phyloP scores from a whole-genome alignment of 2,329 filamentous ascomycete species.

The Aspergillus japonicus region DNA sequence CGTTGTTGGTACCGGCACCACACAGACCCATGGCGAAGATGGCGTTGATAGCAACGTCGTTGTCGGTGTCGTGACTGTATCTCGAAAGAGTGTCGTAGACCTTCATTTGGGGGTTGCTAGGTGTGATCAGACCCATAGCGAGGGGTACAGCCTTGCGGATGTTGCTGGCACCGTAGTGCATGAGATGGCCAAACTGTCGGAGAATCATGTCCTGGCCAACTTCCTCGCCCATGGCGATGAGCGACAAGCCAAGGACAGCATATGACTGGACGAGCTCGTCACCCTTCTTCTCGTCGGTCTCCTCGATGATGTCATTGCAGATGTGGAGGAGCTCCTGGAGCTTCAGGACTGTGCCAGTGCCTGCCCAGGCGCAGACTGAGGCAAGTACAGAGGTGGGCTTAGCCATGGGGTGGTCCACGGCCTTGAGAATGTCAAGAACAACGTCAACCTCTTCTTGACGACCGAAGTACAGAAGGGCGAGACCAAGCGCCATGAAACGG shows the following conservation, averaged over 20 bases:
- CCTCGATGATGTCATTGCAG: slow-evolving; percentile 96
- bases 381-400: slow-evolving; percentile 93
- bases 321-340: slow-evolving; percentile 96
- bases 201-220: slow-evolving; percentile 98
- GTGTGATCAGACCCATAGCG: slow-evolving; percentile 93
- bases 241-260: slow-evolving; percentile 86
- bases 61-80: slow-evolving; percentile 98
- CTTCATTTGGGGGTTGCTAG: slow-evolving; percentile 99
- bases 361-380: slow-evolving; percentile 96
- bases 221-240: slow-evolving; percentile 98
- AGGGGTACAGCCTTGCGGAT: slow-evolving; percentile 94
- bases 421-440: slow-evolving; percentile 93
- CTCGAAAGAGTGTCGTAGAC: slow-evolving; percentile 96
- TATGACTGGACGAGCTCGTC: slow-evolving; percentile 96
- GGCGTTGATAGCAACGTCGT: slow-evolving; percentile 95
- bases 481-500: slow-evolving; percentile 88
- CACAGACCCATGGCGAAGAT: slow-evolving; percentile 99
- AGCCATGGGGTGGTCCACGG: slow-evolving; percentile 93
- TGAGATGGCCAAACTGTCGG: slow-evolving; percentile 93
- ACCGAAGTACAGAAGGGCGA: slow-evolving; percentile 92
- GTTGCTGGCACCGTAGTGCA: slow-evolving; percentile 98
- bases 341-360: slow-evolving; percentile 94
- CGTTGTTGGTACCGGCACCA: slow-evolving; percentile 97
- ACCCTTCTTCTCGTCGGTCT: slow-evolving; percentile 89
- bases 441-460: slow-evolving; percentile 99